Evolutionary conservation across 192 early-diverging fungal species (phyloP).

Genomic region (Fimicolochytrium jonesii): DNA sequence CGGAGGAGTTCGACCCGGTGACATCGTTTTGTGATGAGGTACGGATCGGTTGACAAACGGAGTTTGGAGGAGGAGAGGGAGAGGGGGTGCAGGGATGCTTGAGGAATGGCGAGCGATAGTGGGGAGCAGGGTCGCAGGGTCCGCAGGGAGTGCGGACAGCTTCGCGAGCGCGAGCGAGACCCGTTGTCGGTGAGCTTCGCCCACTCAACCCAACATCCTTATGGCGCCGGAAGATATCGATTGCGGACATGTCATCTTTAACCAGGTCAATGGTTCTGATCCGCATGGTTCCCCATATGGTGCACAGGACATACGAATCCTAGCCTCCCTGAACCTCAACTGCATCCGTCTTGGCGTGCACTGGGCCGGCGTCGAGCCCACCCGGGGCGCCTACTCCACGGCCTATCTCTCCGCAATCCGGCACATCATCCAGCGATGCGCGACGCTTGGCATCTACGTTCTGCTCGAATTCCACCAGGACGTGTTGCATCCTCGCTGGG

Average conservation of each 20-base stretch:
- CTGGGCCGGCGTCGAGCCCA: constrained; percentile 65
- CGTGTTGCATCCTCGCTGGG: constrained; percentile 44
- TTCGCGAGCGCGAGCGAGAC: not conserved
- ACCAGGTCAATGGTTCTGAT: too few relatives aligned
- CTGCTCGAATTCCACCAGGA: constrained; percentile 66
- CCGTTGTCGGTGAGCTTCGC: not conserved
- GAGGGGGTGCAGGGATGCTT: not conserved
- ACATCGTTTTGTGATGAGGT: constrained; percentile 45
- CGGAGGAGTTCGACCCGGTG: constrained; percentile 37
- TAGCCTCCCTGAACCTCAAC: constrained; percentile 22
- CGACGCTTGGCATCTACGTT: constrained; percentile 54
- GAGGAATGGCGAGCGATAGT: not conserved
- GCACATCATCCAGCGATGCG: constrained; percentile 44
- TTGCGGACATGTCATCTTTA: too few relatives aligned
- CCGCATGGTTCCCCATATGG: too few relatives aligned
- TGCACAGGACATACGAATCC: constrained; percentile 8
- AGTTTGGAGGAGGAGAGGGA: constrained; percentile 3
- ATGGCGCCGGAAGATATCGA: not conserved
- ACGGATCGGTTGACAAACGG: constrained; percentile 37
- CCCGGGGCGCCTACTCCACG: constrained; percentile 50
- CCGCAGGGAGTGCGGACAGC: not conserved
- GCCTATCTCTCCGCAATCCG: constrained; percentile 52
- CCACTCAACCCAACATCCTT: constrained; percentile 35
- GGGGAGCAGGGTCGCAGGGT: not conserved
- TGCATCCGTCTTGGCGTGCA: constrained; percentile 40